Evolutionary conservation across 2,329 filamentous ascomycete species (phyloP), one percentile per base, ranked within the genome.

Genomic region (Hypomyces rosellus): DNA sequence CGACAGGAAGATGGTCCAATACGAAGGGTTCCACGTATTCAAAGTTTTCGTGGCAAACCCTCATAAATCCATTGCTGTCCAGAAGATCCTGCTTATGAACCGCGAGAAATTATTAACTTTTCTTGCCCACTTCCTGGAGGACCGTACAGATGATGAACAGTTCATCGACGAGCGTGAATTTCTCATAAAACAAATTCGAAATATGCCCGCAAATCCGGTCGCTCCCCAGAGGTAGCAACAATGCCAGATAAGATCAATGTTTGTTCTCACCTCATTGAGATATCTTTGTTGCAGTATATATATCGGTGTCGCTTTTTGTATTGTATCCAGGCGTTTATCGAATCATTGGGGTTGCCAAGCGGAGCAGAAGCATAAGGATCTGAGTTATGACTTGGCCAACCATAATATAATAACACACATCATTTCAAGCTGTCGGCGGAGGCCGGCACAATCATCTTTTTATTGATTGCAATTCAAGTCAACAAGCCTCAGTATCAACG

Each of bases 11-110:
- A 99, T 99, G 91, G 93, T 99, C 55, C 93, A 97, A 70, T 99
- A 99, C 67, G 93, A 99, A 68, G 93, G 91, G 7, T 99, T 99
- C 68, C 93, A 99, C 66, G 92, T 99, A 39, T 99, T 99, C 79
- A 99, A 99, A 76, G 92, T 99, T 55, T 99, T 99, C 69, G 93
- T 97, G 48, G 93, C 93, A 53, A 99, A 99, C 66, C 93, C 93
- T 7, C 91, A 97, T 74, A 99, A 99, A 73, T 95, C 89, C n/a
- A 77, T 92, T 54, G 89, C 91, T 34, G 93, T 99, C 45, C 90
- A 96, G 66, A 89, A 92, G 65, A 96, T 99, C 63, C 74, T 99
- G 56, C 85, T 97, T 59, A 96, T 96, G 81, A 99, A 99, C 66
- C 84, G 91, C 52, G 91, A 96, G 57, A 88, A 92, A 61, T 77